Conservation (phyloP, 208 protist species). For the Lotmaria passim region DNA sequence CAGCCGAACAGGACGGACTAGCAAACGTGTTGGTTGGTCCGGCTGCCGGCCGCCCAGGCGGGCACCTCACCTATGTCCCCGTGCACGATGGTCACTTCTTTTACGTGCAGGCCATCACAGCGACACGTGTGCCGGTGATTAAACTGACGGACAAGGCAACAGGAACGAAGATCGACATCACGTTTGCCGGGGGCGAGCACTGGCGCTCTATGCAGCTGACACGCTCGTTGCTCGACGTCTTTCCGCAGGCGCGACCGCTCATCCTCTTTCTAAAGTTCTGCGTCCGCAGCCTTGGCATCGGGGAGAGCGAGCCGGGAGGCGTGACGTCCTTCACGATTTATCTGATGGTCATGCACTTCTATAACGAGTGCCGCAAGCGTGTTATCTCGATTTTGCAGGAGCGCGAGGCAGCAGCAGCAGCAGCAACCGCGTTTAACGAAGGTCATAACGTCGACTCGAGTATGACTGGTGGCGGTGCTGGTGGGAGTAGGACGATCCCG, state of each 20-base stretch:
- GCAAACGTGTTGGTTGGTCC: slow-evolving; percentile 6
- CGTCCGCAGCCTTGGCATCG: slow-evolving; percentile 64
- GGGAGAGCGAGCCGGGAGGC: slow-evolving; percentile 73
- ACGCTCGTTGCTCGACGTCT: slow-evolving; percentile 53
- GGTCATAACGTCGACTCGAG: too few species aligned
- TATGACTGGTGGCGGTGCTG: too few species aligned
- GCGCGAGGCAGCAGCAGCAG: slow-evolving; percentile 15
- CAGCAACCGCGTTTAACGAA: slow-evolving; percentile 26
- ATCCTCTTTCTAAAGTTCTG: slow-evolving; percentile 88
- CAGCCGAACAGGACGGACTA: too few species aligned
- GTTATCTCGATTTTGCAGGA: slow-evolving; percentile 46
- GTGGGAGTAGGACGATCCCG: too few species aligned
- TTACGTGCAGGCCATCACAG: slow-evolving; percentile 77
- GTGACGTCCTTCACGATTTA: slow-evolving; percentile 89
- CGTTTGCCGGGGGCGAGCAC: slow-evolving; percentile 88
- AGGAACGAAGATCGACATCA: slow-evolving; percentile 78
- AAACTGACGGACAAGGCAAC: slow-evolving; percentile 76
- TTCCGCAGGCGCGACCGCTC: slow-evolving; percentile 67
- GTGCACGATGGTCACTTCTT: slow-evolving; percentile 67
- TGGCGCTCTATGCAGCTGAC: slow-evolving; percentile 87
- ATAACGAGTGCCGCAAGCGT: slow-evolving; percentile 61
- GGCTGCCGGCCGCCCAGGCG: background rate
- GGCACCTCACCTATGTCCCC: slow-evolving; percentile 46
- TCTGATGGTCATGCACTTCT: slow-evolving; percentile 84
- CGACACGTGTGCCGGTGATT: slow-evolving; percentile 84